These are phyloP conservation scores for Populus nigra DNA, from an alignment of 345 rosid species.

Conservation along the genomic window DNA sequence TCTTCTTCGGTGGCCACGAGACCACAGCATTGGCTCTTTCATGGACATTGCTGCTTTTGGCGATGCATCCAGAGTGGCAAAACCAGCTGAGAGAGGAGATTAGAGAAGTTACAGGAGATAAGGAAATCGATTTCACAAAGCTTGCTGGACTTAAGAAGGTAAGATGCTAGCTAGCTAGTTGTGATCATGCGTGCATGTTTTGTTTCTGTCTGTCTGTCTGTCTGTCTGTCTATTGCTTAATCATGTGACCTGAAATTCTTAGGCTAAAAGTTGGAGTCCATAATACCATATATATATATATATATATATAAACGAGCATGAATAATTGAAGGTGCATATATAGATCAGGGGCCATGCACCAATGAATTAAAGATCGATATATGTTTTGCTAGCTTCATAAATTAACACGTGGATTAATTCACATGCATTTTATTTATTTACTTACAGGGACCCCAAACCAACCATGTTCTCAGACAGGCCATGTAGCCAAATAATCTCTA, in stretches of 20 bases:
- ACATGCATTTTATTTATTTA: background rate
- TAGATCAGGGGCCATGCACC: background rate
- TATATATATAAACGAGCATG: background rate
- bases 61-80: constrained; percentile 80
- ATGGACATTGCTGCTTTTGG: constrained; percentile 86
- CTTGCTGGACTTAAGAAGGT: constrained; percentile 91
- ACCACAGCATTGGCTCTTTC: constrained; percentile 83
- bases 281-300: background rate
- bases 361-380: too few species aligned
- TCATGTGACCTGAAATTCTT: background rate
- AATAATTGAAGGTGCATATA: background rate
- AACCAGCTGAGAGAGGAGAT: constrained; percentile 71
- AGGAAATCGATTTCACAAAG: constrained; percentile 49
- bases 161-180: background rate
- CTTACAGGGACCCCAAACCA: background rate
- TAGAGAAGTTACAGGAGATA: constrained; percentile 54
- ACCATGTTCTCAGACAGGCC: too few species aligned
- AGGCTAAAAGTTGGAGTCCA: background rate
- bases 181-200: background rate
- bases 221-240: background rate
- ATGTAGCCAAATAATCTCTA: too few species aligned
- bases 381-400: background rate
- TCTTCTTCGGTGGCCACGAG: constrained; percentile 93
- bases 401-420: background rate
- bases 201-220: background rate